These are phyloP conservation scores for Alectoria sarmentosa DNA, from an alignment of 495 filamentous ascomycete species.

Conservation along the genomic window DNA sequence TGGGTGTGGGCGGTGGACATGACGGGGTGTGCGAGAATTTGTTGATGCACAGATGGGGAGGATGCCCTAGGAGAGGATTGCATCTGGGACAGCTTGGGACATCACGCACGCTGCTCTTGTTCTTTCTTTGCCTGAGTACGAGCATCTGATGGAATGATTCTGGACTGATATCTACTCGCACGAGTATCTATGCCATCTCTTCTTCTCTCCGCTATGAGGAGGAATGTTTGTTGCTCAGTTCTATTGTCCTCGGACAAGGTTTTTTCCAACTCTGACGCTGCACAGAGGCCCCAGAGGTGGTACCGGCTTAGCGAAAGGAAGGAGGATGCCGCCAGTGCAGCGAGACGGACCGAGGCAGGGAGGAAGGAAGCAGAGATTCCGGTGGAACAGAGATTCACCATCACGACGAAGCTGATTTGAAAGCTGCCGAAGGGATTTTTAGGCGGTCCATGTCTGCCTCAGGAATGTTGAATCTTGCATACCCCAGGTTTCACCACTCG, in stretches of 20 bases:
- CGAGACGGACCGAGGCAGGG: background rate
- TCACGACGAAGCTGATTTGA: background rate
- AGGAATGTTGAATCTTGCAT: background rate
- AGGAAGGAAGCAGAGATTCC: background rate
- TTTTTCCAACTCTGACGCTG: background rate
- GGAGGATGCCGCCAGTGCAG: background rate
- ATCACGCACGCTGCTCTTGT: background rate
- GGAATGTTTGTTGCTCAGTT: background rate
- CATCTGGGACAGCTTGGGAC: background rate
- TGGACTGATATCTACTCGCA: background rate
- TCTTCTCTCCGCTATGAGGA: background rate
- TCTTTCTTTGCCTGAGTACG: background rate
- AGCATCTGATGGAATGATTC: background rate
- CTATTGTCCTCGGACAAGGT: background rate
- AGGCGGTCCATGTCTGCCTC: background rate
- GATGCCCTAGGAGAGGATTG: background rate
- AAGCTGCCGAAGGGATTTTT: background rate
- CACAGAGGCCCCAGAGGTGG: too few relatives aligned
- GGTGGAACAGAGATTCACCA: background rate
- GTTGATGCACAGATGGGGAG: background rate
- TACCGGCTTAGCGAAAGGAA: background rate
- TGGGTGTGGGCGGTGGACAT: constrained; percentile 66
- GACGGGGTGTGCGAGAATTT: constrained; percentile 21
- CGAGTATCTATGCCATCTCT: background rate
- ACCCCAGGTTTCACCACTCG: background rate